Conservation (phyloP, 257 asterid species). For the Gentiana macrophylla region DNA sequence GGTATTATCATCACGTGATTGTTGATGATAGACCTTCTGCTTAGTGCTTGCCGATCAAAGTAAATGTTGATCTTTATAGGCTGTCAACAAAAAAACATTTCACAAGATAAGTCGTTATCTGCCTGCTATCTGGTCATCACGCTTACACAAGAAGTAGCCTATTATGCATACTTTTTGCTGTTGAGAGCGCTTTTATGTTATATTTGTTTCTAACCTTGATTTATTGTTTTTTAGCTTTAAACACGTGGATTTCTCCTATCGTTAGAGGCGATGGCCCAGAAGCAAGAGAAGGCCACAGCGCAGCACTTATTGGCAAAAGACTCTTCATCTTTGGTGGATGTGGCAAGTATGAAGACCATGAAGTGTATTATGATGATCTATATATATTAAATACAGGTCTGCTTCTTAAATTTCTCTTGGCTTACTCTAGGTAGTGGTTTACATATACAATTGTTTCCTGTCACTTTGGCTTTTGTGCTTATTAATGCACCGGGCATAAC, state of each 20-base stretch:
- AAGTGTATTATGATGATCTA: constrained; percentile 81
- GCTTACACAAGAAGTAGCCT: no score
- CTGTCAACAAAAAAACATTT: background rate
- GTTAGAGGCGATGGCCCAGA: constrained; percentile 87
- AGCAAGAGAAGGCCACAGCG: constrained; percentile 97
- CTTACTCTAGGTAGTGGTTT: background rate
- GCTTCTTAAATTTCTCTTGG: constrained; percentile 2
- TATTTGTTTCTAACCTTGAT: background rate
- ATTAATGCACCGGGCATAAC: background rate
- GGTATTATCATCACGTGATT: no score
- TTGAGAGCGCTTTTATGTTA: no score
- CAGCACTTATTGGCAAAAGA: constrained; percentile 85
- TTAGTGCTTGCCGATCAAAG: no score
- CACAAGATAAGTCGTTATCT: no score
- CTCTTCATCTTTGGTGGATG: constrained; percentile 97
- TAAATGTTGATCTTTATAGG: background rate
- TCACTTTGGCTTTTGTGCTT: background rate
- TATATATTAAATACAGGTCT: constrained; percentile 85
- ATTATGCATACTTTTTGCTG: no score
- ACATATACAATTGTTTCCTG: background rate
- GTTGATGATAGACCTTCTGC: no score
- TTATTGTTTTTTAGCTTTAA: constrained; percentile 40
- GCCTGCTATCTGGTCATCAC: no score
- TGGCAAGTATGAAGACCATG: constrained; percentile 58
- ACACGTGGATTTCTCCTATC: constrained; percentile 70